A percentile compares a stretch with the other conserved stretches of the same genome.
Evolutionary conservation across 768 basidiomycete species (phyloP).

Genomic region (Mycena capillaripes): DNA sequence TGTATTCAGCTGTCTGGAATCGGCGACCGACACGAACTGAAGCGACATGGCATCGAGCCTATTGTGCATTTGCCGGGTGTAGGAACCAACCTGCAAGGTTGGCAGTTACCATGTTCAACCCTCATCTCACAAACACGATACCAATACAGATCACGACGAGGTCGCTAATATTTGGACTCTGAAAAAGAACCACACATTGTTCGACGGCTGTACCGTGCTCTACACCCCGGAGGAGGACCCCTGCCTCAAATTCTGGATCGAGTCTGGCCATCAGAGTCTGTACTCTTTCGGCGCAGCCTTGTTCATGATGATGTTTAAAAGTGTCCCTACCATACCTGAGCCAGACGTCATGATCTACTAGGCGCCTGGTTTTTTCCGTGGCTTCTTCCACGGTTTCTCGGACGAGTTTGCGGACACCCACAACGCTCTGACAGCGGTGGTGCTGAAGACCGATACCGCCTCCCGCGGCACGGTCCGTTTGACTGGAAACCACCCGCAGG

Average conservation of each 20-base stretch:
- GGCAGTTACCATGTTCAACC: neutral
- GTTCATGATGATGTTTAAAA: conserved; percentile 37
- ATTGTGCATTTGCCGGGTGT: conserved; percentile 51
- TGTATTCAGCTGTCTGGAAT: conserved; percentile 50
- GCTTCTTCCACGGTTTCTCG: conserved; percentile 45
- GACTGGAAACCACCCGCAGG: conserved; percentile 47
- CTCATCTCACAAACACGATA: neutral
- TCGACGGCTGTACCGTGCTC: conserved; percentile 43
- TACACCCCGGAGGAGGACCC: conserved; percentile 42
- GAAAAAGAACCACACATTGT: conserved; percentile 45
- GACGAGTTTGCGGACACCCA: conserved; percentile 38
- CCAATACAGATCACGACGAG: conserved; percentile 48
- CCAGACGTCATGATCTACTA: conserved; percentile 46
- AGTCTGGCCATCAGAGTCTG: conserved; percentile 37
- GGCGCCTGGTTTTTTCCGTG: conserved; percentile 39
- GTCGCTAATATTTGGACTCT: conserved; percentile 46
- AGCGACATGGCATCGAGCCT: conserved; percentile 42
- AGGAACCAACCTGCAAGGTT: conserved; percentile 53
- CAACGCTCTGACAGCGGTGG: conserved; percentile 42
- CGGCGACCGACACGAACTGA: conserved; percentile 45
- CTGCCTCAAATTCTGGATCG: conserved; percentile 42
- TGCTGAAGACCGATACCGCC: conserved; percentile 43
- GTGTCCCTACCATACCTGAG: conserved; percentile 34
- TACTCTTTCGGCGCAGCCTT: conserved; percentile 44
- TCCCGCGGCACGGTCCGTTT: conserved; percentile 44